A percentile compares a stretch with the other conserved stretches of the same genome.
Conservation (phyloP, 1,284 basidiomycete genomes). For the Ustilago loliicola region DNA sequence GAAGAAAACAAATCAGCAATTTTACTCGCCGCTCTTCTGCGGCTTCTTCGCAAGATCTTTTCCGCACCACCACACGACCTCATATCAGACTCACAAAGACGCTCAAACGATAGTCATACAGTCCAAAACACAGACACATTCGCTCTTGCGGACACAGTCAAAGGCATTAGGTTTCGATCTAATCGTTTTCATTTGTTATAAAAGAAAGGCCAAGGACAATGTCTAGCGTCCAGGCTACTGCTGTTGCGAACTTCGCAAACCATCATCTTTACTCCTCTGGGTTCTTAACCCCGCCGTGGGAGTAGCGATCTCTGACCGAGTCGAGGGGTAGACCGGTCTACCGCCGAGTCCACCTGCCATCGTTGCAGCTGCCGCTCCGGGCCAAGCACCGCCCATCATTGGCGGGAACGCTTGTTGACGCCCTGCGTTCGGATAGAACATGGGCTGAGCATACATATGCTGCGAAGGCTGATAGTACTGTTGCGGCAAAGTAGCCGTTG, state of each 20-base stretch:
- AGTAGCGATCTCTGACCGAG: slow-evolving; percentile 30
- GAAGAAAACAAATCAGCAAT: neutral
- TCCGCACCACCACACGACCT: neutral
- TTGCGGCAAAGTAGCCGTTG: slow-evolving; percentile 4
- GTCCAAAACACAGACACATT: no score
- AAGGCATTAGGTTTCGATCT: no score
- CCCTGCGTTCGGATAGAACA: slow-evolving; percentile 17
- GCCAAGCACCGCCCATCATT: slow-evolving; percentile 9
- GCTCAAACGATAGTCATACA: neutral
- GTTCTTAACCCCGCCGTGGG: slow-evolving; percentile 11
- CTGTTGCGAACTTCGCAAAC: slow-evolving; percentile 9
- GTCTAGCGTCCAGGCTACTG: neutral
- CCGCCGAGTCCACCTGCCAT: slow-evolving; percentile 7
- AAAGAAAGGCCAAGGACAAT: no score
- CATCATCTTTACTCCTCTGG: slow-evolving; percentile 26
- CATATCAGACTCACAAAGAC: neutral
- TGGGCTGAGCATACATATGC: slow-evolving; percentile 10
- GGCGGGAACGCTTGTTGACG: slow-evolving; percentile 8
- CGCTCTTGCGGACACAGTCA: no score
- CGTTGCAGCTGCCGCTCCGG: neutral
- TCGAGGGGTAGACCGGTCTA: slow-evolving; percentile 14
- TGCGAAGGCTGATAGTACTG: slow-evolving; percentile 13
- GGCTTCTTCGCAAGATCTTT: neutral
- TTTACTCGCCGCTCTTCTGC: neutral
- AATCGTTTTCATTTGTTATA: no score